These are phyloP conservation scores for Cucumis hystrix DNA, from an alignment of 306 rosid genomes.

Conservation along the genomic window DNA sequence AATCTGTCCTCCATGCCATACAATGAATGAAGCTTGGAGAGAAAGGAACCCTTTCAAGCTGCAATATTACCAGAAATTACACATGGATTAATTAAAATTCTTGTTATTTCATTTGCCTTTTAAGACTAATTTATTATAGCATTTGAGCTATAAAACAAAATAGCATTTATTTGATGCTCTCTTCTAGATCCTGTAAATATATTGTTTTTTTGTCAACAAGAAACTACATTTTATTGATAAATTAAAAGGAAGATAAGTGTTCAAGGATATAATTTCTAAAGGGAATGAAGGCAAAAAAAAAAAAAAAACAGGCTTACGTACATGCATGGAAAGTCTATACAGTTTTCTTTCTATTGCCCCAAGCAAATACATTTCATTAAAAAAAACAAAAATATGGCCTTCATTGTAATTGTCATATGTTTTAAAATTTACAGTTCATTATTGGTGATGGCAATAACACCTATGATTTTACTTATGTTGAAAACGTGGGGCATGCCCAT, in stretches of 20 bases:
- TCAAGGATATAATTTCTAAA: not conserved
- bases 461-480: constrained; percentile 89
- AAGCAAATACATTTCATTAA: not conserved
- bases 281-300: not conserved
- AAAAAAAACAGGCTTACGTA: not conserved
- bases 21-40: not conserved
- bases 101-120: not conserved
- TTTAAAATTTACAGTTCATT: constrained; percentile 53
- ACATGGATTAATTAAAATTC: not conserved
- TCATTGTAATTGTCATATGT: constrained; percentile 1
- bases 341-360: not conserved
- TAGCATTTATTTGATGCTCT: not conserved
- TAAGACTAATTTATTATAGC: not conserved
- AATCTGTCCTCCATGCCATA: not conserved
- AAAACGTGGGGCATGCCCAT: constrained; percentile 92
- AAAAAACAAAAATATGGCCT: not conserved
- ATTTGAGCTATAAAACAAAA: not conserved
- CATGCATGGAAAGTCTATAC: not conserved
- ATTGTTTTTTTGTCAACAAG: not conserved
- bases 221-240: not conserved
- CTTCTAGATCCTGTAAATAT: not conserved
- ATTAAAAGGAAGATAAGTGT: not conserved
- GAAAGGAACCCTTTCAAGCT: not conserved
- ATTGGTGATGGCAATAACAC: constrained; percentile 80
- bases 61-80: not conserved